Percentiles rank a stretch among this genome's conserved stretches.
phyloP scores from a whole-genome alignment of 192 early-diverging fungal species.

The Kappamyces sp. region DNA sequence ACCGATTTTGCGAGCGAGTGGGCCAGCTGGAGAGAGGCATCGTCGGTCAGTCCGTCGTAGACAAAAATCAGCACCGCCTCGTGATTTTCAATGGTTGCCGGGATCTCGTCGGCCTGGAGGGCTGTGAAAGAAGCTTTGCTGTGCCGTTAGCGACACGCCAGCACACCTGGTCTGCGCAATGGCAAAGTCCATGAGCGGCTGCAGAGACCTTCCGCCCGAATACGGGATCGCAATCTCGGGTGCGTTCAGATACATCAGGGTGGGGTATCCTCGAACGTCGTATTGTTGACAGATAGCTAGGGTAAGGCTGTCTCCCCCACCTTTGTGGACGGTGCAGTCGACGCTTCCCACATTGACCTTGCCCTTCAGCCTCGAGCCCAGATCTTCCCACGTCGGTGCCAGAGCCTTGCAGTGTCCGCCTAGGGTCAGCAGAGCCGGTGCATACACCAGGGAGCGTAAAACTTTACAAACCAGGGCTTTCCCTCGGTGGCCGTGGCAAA shows the following conservation, averaged over 20 bases:
- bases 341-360: conserved; percentile 78
- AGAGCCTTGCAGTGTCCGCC: conserved; percentile 82
- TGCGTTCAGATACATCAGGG: conserved; percentile 52
- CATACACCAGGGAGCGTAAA: conserved; percentile 74
- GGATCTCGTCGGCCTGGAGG: conserved; percentile 25
- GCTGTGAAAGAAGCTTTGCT: conserved; percentile 35
- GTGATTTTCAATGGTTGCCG: conserved; percentile 7
- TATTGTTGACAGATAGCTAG: conserved; percentile 55
- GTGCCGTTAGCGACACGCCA: conserved; percentile 24
- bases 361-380: conserved; percentile 57
- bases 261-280: conserved; percentile 78
- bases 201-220: conserved; percentile 41
- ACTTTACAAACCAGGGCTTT: conserved; percentile 76
- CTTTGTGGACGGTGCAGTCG: conserved; percentile 66
- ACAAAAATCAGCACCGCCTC: conserved; percentile 29
- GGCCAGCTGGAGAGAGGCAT: neutral
- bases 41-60: conserved; percentile 20
- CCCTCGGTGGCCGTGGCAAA: conserved; percentile 46
- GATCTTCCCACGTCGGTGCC: conserved; percentile 69
- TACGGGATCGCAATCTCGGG: conserved; percentile 36
- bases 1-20: conserved; percentile 6
- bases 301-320: conserved; percentile 16
- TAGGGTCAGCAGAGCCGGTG: neutral
- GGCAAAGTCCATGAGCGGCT: conserved; percentile 47
- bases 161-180: conserved; percentile 32